These are phyloP conservation scores for Diaporthe sp. DNA, from an alignment of 2,329 filamentous ascomycete species.

Conservation along the genomic window DNA sequence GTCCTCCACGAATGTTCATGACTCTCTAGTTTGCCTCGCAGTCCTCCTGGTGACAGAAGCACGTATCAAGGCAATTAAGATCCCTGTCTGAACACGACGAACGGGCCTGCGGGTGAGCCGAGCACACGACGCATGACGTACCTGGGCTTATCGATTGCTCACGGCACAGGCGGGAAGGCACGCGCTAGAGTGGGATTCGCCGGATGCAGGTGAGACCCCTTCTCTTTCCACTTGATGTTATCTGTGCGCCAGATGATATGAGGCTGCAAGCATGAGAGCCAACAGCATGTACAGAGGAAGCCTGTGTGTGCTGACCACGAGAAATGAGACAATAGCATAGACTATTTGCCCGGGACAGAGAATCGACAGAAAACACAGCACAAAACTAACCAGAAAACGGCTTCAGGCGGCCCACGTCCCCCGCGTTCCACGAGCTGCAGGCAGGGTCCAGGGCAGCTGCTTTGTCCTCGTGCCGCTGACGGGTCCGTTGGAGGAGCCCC, in stretches of 20 bases:
- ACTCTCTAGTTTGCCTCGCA: neutral
- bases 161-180: conserved; percentile 25
- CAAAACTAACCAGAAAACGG: neutral
- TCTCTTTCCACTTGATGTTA: neutral
- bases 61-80: conserved; percentile 16
- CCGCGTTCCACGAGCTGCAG: conserved; percentile 22
- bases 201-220: conserved; percentile 30
- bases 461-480: conserved; percentile 35
- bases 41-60: conserved; percentile 9
- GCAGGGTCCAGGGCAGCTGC: conserved; percentile 39
- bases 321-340: conserved; percentile 6
- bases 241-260: neutral
- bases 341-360: neutral
- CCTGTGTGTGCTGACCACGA: neutral
- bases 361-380: neutral
- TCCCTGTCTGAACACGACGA: neutral
- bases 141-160: conserved; percentile 20
- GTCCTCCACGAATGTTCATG: neutral
- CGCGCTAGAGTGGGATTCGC: conserved; percentile 15
- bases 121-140: conserved; percentile 28
- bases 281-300: neutral
- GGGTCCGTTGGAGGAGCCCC: conserved; percentile 20
- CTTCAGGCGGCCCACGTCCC: conserved; percentile 23
- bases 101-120: conserved; percentile 22
- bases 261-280: neutral